Conservation (phyloP, 768 basidiomycete genomes). For the Pleurotus tuoliensis region DNA sequence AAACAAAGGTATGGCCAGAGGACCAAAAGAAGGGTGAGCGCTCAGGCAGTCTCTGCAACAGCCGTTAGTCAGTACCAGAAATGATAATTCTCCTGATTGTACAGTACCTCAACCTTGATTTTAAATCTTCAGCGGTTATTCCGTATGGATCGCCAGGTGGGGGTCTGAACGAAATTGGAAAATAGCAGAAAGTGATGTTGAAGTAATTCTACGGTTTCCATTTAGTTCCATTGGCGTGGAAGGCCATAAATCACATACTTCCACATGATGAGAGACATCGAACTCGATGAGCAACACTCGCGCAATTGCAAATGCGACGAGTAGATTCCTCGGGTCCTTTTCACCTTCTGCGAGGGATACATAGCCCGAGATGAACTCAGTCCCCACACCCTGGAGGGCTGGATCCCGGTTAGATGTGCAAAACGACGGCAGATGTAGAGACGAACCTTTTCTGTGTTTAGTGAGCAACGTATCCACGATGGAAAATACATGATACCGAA, state of each 20-base stretch:
- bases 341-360: conserved; percentile 85
- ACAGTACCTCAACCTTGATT: conserved; percentile 57
- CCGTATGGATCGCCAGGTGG: conserved; percentile 93
- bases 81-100: conserved; percentile 10
- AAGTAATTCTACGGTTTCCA: conserved; percentile 67
- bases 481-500: conserved; percentile 75
- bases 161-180: conserved; percentile 94
- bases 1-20: conserved; percentile 81
- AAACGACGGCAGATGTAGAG: neutral
- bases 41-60: conserved; percentile 58
- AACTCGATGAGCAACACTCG: conserved; percentile 88
- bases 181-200: conserved; percentile 96
- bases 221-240: neutral
- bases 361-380: conserved; percentile 74
- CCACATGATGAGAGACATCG: conserved; percentile 67
- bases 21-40: conserved; percentile 80
- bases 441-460: conserved; percentile 59
- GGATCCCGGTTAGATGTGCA: conserved; percentile 7
- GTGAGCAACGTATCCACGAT: conserved; percentile 80
- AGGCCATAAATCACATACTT: conserved; percentile 46
- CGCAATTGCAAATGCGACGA: conserved; percentile 85
- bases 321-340: conserved; percentile 93
- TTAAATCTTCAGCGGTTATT: conserved; percentile 85
- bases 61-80: conserved; percentile 1
- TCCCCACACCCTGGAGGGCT: conserved; percentile 72